phyloP scores from a whole-genome alignment of 1,139 yeast species.

The Entelexis sorbosivorans region DNA sequence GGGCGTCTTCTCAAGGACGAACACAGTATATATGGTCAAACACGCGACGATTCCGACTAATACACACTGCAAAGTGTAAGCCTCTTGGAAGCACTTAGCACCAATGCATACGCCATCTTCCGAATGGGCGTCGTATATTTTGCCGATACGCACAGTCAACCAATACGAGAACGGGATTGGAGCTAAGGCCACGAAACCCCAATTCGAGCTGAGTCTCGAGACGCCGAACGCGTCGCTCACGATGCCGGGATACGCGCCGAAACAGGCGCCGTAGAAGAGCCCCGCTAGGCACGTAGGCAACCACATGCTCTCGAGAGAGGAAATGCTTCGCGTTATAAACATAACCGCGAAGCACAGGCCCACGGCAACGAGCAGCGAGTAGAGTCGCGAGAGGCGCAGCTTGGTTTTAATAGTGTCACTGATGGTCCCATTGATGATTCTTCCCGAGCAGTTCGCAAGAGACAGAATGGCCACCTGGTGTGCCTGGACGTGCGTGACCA shows the following conservation, averaged over 20 bases:
- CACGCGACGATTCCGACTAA: slow-evolving; percentile 7
- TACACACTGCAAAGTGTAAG: slow-evolving; percentile 17
- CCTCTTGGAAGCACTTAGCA: slow-evolving; percentile 20
- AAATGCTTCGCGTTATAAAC: slow-evolving; percentile 29
- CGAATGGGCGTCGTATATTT: slow-evolving; percentile 30
- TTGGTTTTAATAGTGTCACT: slow-evolving; percentile 44
- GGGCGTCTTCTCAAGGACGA: neutral
- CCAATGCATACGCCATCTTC: slow-evolving; percentile 23
- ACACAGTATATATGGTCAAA: slow-evolving; percentile 2
- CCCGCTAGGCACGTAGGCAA: slow-evolving; percentile 56
- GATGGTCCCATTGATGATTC: slow-evolving; percentile 57
- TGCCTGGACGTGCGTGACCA: slow-evolving; percentile 37
- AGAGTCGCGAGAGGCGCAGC: slow-evolving; percentile 48
- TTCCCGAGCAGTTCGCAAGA: slow-evolving; percentile 53
- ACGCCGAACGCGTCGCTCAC: slow-evolving; percentile 70
- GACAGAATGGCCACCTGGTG: slow-evolving; percentile 65
- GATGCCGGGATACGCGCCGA: slow-evolving; percentile 73
- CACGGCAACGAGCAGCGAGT: slow-evolving; percentile 50
- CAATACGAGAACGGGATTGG: slow-evolving; percentile 34
- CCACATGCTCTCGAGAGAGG: slow-evolving; percentile 35
- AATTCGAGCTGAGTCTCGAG: slow-evolving; percentile 58
- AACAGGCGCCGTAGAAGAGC: slow-evolving; percentile 65
- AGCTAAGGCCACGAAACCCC: slow-evolving; percentile 52
- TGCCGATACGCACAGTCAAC: slow-evolving; percentile 34
- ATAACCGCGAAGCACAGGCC: slow-evolving; percentile 32